phyloP scores from a whole-genome alignment of 495 filamentous ascomycete genomes.

The Friedmanniomyces endolithicus region DNA sequence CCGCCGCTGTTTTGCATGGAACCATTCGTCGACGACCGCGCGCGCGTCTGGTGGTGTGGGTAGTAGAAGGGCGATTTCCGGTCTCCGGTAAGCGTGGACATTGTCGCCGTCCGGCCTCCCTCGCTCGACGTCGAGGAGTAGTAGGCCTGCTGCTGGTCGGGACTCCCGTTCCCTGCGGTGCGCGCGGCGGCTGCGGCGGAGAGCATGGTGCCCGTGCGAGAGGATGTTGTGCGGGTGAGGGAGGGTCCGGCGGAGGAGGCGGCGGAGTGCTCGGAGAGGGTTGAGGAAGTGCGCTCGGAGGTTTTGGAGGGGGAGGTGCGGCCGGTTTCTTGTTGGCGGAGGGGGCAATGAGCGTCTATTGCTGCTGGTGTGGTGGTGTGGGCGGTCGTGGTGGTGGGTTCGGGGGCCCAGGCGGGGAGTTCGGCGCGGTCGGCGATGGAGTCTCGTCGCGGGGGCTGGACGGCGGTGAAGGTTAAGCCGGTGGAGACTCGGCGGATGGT shows the following conservation, averaged over 20 bases:
- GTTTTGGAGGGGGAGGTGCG: constrained; percentile 38
- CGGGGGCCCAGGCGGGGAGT: constrained; percentile 43
- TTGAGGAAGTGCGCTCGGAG: constrained; percentile 43
- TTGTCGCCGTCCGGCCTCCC: constrained; percentile 4
- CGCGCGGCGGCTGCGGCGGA: constrained; percentile 3
- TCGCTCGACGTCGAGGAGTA: neutral
- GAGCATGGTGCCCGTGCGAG: constrained; percentile 23
- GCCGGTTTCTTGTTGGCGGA: constrained; percentile 14
- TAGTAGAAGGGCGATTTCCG: constrained; percentile 13
- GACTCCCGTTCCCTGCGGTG: too few species aligned
- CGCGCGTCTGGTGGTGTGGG: constrained; percentile 4
- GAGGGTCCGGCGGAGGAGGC: constrained; percentile 26
- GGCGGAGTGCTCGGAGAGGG: constrained; percentile 39
- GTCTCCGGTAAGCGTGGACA: constrained; percentile 12
- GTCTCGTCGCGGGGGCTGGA: neutral
- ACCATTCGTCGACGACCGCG: constrained; percentile 20
- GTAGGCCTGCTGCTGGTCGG: constrained; percentile 5
- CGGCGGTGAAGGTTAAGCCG: neutral
- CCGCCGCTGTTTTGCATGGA: constrained; percentile 2
- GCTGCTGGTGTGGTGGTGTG: too few species aligned
- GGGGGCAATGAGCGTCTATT: too few species aligned
- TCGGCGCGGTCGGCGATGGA: neutral
- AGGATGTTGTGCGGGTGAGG: constrained; percentile 29
- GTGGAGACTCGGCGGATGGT: constrained; percentile 1
- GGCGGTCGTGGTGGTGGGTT: constrained; percentile 19